Base-by-base conservation (phyloP, 139 green algal genomes). In the Desmodesmus armatus region DNA sequence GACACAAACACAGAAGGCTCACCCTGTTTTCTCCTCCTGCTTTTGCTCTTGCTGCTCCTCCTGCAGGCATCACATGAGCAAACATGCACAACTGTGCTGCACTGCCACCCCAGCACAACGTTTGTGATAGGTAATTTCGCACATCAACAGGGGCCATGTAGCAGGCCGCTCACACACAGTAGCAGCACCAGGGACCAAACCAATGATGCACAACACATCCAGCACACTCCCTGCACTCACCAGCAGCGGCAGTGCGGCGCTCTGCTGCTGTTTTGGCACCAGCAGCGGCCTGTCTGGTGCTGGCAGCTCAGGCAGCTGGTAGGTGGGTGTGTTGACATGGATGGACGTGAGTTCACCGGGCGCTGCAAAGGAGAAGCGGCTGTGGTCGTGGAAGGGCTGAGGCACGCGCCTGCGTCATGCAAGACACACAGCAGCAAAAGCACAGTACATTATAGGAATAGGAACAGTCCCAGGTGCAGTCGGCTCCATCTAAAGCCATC, bases 361-460 rank as follows among this genome's bases (percentile, higher is more conserved):
- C 3, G 78, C 78, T 17, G 35, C 7, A 43, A 84, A 84, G 4
- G 78, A 63, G 40, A 77, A 84, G 62, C 78, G 62, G 0, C 43
- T 21, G n/a, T 84, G 78, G 25, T 76, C 78, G 35, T 84, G 62
- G 29, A 77, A 62, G 5, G 78, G 78, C 78, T 74, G 40, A n/a
- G 78, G 78, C 62, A 84, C 62, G 5, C 78, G 78, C 78, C 78
- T 84, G 78, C n/a, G 23, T 25, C n/a, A n/a, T n/a, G n/a, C n/a
- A n/a, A n/a, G n/a, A n/a, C n/a, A n/a, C 9, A 27, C 63, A 72
- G 17, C 25, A 72, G 53, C 53, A 65, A 65, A 19, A 65, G 53
- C 21, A 65, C 53, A 65, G 21, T n/a, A 65, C 19, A 65, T 65
- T n/a, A n/a, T n/a, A n/a, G n/a, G n/a, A n/a, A n/a, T n/a, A n/a